These are phyloP conservation scores for Lachnellula cervina DNA, from an alignment of 2,329 filamentous ascomycete species.

Conservation along the genomic window DNA sequence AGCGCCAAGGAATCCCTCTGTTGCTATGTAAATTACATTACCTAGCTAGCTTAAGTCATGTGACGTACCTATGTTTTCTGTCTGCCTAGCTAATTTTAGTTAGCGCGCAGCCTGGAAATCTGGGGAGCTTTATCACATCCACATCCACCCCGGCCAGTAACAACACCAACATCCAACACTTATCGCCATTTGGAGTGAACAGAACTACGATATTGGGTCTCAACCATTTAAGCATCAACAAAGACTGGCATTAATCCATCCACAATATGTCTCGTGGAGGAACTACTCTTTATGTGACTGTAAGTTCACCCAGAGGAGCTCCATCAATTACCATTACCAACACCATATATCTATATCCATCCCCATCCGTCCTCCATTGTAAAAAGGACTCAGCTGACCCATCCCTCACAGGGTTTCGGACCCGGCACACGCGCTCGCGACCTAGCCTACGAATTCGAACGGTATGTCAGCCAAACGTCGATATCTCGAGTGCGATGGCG, in stretches of 20 bases:
- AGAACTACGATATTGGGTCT: not conserved
- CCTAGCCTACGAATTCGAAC: slow-evolving; percentile 99
- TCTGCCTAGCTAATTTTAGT: too few relatives aligned
- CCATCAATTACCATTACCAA: not conserved
- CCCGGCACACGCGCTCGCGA: slow-evolving; percentile 97
- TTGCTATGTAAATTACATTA: too few relatives aligned
- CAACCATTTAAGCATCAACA: not conserved
- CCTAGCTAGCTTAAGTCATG: too few relatives aligned
- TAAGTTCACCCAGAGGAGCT: slow-evolving; percentile 16
- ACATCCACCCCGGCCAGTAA: not conserved
- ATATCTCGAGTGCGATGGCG: slow-evolving; percentile 39
- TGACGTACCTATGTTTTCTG: too few relatives aligned
- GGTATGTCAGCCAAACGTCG: slow-evolving; percentile 72
- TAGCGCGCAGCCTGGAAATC: too few relatives aligned
- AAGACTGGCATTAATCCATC: not conserved
- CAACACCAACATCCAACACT: not conserved
- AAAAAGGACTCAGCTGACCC: slow-evolving; percentile 10
- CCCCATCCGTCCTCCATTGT: slow-evolving; percentile 6
- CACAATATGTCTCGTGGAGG: slow-evolving; percentile 82
- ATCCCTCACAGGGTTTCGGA: slow-evolving; percentile 67
- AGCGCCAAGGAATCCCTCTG: too few relatives aligned
- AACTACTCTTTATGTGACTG: slow-evolving; percentile 92
- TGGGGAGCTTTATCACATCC: not conserved
- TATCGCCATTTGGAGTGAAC: not conserved
- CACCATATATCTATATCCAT: slow-evolving; percentile 10